phyloP scores from a whole-genome alignment of 768 basidiomycete species.

The Rhodotorula babjevae region DNA sequence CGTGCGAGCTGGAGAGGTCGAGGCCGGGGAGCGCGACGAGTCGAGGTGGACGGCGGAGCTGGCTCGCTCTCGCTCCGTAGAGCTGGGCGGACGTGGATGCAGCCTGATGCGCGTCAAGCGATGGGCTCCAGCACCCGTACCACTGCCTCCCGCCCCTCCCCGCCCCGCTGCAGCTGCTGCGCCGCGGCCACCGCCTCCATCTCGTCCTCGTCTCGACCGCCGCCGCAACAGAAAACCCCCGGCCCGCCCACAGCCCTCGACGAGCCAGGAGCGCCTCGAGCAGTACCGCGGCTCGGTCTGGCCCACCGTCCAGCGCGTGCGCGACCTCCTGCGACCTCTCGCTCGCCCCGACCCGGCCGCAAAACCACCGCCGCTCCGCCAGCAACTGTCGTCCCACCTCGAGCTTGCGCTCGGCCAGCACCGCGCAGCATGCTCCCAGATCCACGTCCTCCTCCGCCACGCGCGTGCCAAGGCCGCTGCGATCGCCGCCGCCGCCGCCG shows the following conservation, averaged over 20 bases:
- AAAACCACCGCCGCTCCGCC: not conserved
- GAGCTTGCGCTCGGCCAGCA: constrained; percentile 1
- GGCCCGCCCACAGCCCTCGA: not conserved
- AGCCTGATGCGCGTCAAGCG: constrained; percentile 28
- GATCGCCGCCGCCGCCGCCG: too few species aligned
- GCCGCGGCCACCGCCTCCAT: not conserved
- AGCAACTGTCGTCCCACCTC: not conserved
- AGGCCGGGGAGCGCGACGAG: too few species aligned
- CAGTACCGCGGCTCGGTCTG: not conserved
- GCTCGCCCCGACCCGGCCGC: not conserved
- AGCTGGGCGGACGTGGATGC: not conserved
- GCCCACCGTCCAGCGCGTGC: not conserved
- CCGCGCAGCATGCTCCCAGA: not conserved
- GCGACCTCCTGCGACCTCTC: not conserved
- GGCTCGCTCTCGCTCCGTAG: too few species aligned
- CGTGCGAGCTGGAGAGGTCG: too few species aligned
- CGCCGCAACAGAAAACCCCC: not conserved
- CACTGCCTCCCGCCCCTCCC: constrained; percentile 3
- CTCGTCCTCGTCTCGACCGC: constrained; percentile 7
- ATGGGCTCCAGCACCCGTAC: constrained; percentile 13
- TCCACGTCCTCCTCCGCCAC: not conserved
- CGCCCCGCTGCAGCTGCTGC: not conserved
- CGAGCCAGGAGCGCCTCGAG: not conserved
- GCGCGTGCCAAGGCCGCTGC: too few species aligned
- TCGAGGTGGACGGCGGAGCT: not conserved